A percentile compares a stretch with the other conserved stretches of the same genome.
Evolutionary conservation across 164 flowering plant genomes (phyloP).

Genomic region (Magnolia kwangsiensis): DNA sequence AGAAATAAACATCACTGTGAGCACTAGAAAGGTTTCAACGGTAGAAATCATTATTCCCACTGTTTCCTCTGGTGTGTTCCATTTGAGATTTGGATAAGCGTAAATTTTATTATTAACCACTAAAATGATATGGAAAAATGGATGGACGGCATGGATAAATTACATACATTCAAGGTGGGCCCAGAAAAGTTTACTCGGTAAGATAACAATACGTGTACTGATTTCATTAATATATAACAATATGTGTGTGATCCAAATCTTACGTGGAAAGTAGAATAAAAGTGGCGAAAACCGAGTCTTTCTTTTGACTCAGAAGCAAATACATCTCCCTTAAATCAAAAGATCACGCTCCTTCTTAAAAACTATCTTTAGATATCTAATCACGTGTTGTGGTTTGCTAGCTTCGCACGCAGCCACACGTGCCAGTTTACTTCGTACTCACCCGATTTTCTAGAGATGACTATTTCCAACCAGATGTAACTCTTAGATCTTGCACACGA

Average conservation of each 20-base stretch:
- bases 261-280: constrained; percentile 1
- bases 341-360: no score
- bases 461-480: not conserved
- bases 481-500: not conserved
- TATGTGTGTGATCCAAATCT: not conserved
- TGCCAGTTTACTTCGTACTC: no score
- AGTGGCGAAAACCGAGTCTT: no score
- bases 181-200: not conserved
- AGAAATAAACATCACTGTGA: no score
- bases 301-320: not conserved
- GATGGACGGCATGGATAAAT: not conserved
- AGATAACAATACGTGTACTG: not conserved
- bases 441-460: no score
- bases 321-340: not conserved
- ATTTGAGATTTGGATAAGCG: not conserved
- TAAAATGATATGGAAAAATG: not conserved
- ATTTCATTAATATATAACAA: not conserved
- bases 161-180: not conserved
- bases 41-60: no score
- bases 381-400: no score
- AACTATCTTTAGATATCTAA: no score
- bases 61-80: no score
- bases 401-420: no score
- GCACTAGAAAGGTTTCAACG: no score
- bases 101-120: no score